Evolutionary conservation across 768 basidiomycete species (phyloP), one percentile per base, ranked within the genome.

Genomic region (Amanita muscaria): DNA sequence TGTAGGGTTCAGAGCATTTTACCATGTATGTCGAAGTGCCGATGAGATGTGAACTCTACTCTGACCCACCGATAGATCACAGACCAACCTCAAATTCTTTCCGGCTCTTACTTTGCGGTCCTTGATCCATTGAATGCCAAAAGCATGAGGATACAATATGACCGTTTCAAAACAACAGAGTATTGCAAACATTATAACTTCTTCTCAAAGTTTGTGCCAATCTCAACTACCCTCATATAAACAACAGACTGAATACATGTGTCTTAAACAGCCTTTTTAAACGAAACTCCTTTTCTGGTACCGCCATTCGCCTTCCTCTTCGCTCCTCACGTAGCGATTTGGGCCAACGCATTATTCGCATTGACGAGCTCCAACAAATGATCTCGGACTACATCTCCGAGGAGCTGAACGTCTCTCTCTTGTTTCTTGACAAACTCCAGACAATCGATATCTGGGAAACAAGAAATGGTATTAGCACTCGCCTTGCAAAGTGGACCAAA

Each of bases 81-180:
- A 2, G 74, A 77, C 51, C 64, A 57, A 9, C 72, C 72, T 0
- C 72, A 76, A 55, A 65, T 75, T 18, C 55, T 75, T 1, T 77
- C 74, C 0, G 65, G 58, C 3, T 34, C 56, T 4, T 54, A 50
- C 1, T 50, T 77, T 4, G 67, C 59, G 1, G 62, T 74, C 18
- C 63, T 74, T 11, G 73, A 75, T 44, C 73, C 73, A 1, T 59
- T 68, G 33, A 49, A 50, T 10, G 56, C 58, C 5, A 63, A 62
- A 2, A 66, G 69, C 27, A 52, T 51, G 11, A 60, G 49, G 48
- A 43, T 65, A 15, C 49, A 64, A 16, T 52, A 72, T 7, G 33
- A 47, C 7, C 47, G 56, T 1, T 48, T 62, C 6, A 49, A 47
- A 9, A 58, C 55, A 25, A 50, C 49, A 6, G 64, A 66, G 48